Evolutionary conservation across 345 rosid genomes (phyloP).

Genomic region (Carallia brachiata): DNA sequence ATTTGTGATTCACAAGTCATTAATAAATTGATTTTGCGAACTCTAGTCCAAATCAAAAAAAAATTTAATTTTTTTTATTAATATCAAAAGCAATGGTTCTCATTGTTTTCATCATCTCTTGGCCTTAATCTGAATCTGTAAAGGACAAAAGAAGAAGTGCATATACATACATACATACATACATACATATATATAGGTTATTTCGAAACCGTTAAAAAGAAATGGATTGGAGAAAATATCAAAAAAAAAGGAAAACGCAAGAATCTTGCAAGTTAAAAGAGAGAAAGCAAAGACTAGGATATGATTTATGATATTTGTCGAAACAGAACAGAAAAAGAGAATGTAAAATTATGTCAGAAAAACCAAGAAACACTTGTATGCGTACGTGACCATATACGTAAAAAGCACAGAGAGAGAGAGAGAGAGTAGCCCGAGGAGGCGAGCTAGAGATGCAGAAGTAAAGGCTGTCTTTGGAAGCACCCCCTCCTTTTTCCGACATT

Average conservation of each 20-base stretch:
- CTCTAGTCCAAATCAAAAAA: too few relatives aligned
- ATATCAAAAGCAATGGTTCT: conserved; percentile 47
- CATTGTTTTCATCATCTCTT: too few relatives aligned
- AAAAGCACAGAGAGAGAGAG: neutral
- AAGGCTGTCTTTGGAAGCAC: neutral
- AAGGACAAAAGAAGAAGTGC: too few relatives aligned
- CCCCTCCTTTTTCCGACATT: conserved; percentile 57
- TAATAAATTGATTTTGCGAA: neutral
- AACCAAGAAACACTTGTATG: too few relatives aligned
- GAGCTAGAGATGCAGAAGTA: conserved; percentile 68
- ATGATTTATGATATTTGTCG: neutral
- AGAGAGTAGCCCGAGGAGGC: conserved; percentile 69
- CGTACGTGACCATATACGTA: neutral
- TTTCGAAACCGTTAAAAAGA: too few relatives aligned
- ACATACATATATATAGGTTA: too few relatives aligned
- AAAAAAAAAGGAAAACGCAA: neutral
- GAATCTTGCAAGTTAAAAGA: neutral
- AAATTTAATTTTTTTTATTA: neutral
- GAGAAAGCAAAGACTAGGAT: neutral
- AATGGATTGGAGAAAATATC: too few relatives aligned
- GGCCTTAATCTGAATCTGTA: too few relatives aligned
- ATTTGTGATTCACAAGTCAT: too few relatives aligned
- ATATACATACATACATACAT: too few relatives aligned
- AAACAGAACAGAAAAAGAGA: neutral
- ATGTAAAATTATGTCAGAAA: too few relatives aligned